phyloP scores from a whole-genome alignment of 2,329 filamentous ascomycete genomes.

The Tolypocladium paradoxum region DNA sequence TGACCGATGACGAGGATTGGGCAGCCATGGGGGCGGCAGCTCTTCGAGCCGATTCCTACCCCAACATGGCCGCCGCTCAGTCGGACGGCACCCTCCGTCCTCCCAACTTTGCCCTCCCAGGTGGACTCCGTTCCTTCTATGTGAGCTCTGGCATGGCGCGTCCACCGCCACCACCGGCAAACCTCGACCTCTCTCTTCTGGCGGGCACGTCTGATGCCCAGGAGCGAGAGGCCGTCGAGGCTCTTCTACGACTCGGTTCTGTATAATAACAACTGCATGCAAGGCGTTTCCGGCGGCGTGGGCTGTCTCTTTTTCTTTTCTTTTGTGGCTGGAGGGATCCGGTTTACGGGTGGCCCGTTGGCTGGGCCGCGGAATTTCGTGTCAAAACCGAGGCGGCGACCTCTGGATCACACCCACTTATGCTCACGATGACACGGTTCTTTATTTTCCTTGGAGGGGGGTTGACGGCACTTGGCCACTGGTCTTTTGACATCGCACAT shows the following conservation, averaged over 20 bases:
- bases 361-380: conserved; percentile 19
- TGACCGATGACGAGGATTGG: conserved; percentile 96
- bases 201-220: conserved; percentile 51
- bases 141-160: conserved; percentile 41
- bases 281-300: conserved; percentile 34
- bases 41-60: conserved; percentile 58
- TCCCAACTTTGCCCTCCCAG: conserved; percentile 37
- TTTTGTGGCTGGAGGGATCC: conserved; percentile 4
- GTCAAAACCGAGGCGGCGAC: conserved; percentile 24
- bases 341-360: conserved; percentile 14
- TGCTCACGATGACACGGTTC: conserved; percentile 22
- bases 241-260: conserved; percentile 71
- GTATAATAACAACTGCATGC: conserved; percentile 50
- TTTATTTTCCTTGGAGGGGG: not conserved
- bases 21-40: conserved; percentile 78
- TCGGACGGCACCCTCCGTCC: conserved; percentile 31
- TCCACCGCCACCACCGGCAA: conserved; percentile 38
- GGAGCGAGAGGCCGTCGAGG: conserved; percentile 74
- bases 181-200: conserved; percentile 41
- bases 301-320: conserved; percentile 2
- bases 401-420: conserved; percentile 15
- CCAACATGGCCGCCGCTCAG: conserved; percentile 43
- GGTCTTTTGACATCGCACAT: not conserved
- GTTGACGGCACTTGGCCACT: too few relatives aligned
- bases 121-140: conserved; percentile 38